A percentile compares a stretch with the other conserved stretches of the same genome.
Conservation (phyloP, 139 green algal genomes). For the Chlorella sp. region DNA sequence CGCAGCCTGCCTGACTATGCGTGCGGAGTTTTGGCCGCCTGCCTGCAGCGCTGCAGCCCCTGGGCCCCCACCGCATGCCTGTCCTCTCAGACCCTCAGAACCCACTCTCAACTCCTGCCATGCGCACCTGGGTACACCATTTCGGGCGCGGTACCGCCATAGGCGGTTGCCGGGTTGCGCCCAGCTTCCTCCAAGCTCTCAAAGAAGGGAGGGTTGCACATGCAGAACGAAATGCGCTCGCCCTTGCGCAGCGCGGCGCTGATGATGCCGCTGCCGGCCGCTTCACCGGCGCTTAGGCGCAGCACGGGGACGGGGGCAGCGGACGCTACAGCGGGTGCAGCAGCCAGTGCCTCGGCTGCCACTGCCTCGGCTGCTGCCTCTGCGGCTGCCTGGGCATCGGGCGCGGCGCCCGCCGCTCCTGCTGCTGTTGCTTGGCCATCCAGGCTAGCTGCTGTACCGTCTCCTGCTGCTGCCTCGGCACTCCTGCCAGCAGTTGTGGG, state of each 20-base stretch:
- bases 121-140: constrained; percentile 92
- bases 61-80: too few species aligned
- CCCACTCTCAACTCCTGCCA: constrained; percentile 6
- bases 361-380: neutral
- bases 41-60: too few species aligned
- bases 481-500: neutral
- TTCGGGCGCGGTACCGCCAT: constrained; percentile 78
- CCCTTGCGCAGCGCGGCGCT: constrained; percentile 19
- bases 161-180: constrained; percentile 87
- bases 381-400: neutral
- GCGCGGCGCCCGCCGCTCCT: too few species aligned
- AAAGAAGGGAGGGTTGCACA: constrained; percentile 99
- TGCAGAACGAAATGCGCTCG: constrained; percentile 77
- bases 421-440: too few species aligned
- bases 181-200: constrained; percentile 76
- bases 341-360: too few species aligned
- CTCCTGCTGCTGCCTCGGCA: neutral
- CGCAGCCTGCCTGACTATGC: too few species aligned
- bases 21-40: too few species aligned
- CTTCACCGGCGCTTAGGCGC: neutral
- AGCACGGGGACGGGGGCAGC: neutral
- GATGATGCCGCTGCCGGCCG: constrained; percentile 31
- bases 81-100: too few species aligned
- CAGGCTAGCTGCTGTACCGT: neutral
- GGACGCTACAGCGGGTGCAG: neutral